These are phyloP conservation scores for Cyclotella kingstonii DNA, from an alignment of 108 stramenopile species.

Conservation along the genomic window DNA sequence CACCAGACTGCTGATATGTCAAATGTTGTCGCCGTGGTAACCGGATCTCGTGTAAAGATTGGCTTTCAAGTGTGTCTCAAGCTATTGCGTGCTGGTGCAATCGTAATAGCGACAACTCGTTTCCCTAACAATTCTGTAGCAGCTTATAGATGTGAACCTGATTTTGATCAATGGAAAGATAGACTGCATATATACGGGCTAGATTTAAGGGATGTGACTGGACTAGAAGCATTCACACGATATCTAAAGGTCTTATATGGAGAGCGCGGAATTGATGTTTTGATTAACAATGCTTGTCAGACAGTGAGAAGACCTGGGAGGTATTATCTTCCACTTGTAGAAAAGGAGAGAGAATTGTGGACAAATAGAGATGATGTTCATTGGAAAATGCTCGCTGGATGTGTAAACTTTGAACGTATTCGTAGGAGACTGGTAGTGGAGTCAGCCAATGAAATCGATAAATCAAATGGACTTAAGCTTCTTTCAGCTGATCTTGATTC, in stretches of 20 bases:
- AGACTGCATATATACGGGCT: slow-evolving; percentile 74
- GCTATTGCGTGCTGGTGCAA: slow-evolving; percentile 68
- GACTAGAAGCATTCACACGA: slow-evolving; percentile 77
- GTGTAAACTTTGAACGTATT: slow-evolving; percentile 66
- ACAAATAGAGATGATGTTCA: slow-evolving; percentile 55
- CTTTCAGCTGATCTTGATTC: slow-evolving; percentile 7
- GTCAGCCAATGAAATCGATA: slow-evolving; percentile 15
- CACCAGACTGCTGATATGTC: slow-evolving; percentile 63
- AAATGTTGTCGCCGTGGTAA: slow-evolving; percentile 71
- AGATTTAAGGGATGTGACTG: slow-evolving; percentile 84
- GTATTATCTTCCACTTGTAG: slow-evolving; percentile 77
- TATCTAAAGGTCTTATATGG: slow-evolving; percentile 63
- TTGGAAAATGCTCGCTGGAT: slow-evolving; percentile 55
- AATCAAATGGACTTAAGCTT: slow-evolving; percentile 2
- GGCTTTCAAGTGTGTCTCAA: slow-evolving; percentile 84
- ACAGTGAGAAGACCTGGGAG: slow-evolving; percentile 82
- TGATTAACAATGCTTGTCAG: slow-evolving; percentile 95
- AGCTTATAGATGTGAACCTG: slow-evolving; percentile 57
- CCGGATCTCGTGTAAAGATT: slow-evolving; percentile 90
- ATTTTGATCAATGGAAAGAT: slow-evolving; percentile 60
- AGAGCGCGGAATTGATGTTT: slow-evolving; percentile 70
- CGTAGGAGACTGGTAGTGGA: slow-evolving; percentile 54
- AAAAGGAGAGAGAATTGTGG: slow-evolving; percentile 69
- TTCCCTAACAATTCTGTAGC: slow-evolving; percentile 79
- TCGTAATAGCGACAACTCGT: slow-evolving; percentile 84